phyloP scores from a whole-genome alignment of 192 early-diverging fungal genomes.

The Rhizophlyctis rosea region DNA sequence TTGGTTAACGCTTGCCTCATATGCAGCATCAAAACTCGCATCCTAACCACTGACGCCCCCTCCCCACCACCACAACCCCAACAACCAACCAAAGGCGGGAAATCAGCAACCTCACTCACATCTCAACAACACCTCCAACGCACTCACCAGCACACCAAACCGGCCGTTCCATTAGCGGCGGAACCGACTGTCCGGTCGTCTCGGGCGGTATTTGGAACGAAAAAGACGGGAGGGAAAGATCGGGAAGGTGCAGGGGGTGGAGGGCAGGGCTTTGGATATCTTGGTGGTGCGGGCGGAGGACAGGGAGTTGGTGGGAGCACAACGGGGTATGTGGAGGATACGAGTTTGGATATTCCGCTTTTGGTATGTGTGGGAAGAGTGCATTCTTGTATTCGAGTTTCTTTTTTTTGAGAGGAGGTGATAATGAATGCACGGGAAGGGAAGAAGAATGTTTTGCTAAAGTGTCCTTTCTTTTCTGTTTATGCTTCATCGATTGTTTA shows the following conservation, averaged over 20 bases:
- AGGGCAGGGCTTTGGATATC: not conserved
- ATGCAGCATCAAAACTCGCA: conserved; percentile 1
- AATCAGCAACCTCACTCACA: not conserved
- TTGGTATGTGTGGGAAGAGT: conserved; percentile 6
- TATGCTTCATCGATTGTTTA: not conserved
- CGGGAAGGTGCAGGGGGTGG: conserved; percentile 1
- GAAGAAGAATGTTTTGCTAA: no score
- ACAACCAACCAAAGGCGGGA: not conserved
- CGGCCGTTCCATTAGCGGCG: not conserved
- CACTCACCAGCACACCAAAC: conserved; percentile 1
- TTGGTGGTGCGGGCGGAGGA: not conserved
- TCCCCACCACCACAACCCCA: not conserved
- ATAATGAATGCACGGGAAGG: no score
- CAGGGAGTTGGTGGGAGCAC: no score
- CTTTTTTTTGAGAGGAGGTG: not conserved
- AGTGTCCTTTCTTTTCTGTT: no score
- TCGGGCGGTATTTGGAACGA: not conserved
- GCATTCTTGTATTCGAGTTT: not conserved
- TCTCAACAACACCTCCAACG: not conserved
- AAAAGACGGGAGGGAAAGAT: not conserved
- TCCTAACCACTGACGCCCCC: not conserved
- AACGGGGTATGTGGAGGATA: conserved; percentile 38
- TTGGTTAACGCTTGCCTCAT: not conserved
- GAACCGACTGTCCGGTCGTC: not conserved
- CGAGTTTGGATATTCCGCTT: conserved; percentile 24